Base-by-base conservation (phyloP, 805 yeast genomes). In the Teunomyces tritomae region DNA sequence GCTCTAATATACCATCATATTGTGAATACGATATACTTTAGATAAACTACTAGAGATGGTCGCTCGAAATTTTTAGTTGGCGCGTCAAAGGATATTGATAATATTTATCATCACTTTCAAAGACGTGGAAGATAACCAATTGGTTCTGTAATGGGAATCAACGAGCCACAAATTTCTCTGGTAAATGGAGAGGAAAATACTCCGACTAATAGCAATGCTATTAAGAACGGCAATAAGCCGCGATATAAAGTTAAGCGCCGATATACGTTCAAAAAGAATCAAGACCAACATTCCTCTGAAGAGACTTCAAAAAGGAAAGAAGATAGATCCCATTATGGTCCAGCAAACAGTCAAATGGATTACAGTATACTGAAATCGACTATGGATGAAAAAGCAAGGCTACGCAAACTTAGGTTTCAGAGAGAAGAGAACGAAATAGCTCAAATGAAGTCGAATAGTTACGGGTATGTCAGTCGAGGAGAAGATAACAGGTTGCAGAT, bases 401-500 rank as follows among this genome's bases (percentile, higher is more conserved):
- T 26, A 3, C 40, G 40, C 11, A 26, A 16, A 9, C 11, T 37
- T 11, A 24, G 40, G 17, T 37, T 37, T 26, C 40, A 26, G 27
- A 33, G 16, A 29, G 45, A 33, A 7, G 26, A 32, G 33, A 11
- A n/a, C 5, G 13, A 20, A 32, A 11, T 28, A 3, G 33, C 30
- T 10, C 28, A 36, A 20, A 16, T 13, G 20, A 11, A 27, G 13
- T 9, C 37, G 11, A 28, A 53, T 13, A 73, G 67, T 5, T 80
- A 73, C 51, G 87, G 88, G 0, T 65, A 80, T 43, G 62, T 83
- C 6, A 84, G 88, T 52, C 65, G 89, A 48, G 87, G 88, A 0
- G 83, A 78, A 39, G 83, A 77, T 47, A 59, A 58, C 44, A 58
- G 77, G 34, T 66, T 84, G 36, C 82, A 76, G 54, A 56, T 63